Base-by-base conservation (phyloP, 2,329 filamentous ascomycete genomes). In the Scleromitrula shiraiana region DNA sequence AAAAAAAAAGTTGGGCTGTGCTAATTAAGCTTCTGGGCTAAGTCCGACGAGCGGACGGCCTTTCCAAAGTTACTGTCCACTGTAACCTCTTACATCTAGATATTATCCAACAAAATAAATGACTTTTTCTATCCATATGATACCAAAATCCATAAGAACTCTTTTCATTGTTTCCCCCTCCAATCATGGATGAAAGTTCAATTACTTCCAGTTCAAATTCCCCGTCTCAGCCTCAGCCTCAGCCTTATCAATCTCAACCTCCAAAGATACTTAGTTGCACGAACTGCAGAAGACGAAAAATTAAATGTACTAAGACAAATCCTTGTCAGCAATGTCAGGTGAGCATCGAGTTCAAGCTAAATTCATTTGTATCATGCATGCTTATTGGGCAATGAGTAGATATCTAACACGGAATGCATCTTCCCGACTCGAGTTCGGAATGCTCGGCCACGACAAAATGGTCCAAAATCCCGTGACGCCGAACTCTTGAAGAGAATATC, bases 401-500 rank as follows among this genome's bases (percentile, higher is more conserved):
- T 24, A 35, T 40, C 40, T 10, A 45, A 38, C 8, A 33, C 35
- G 7, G 37, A 49, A 29, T 51, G 49, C 7, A 27, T 49, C 7
- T 51, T 42, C n/a, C 49, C 49, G n/a, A 46, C 24, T 12, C 45
- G 49, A 15, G 35, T 40, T 26, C 38, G 33, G 15, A 43, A 42
- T 14, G 24, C 35, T 20, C 39, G 43, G 7, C 37, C 37, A n/a
- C 35, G 40, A 23, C 35, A 44, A 14, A 23, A 5, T 14, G 46
- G 17, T 30, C 40, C 47, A 17, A 49, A 40, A 23, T 41, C 36
- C 23, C 49, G 49, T 33, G 45, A 51, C 29, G 22, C 32, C 12
- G 49, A 51, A 41, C 49, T 51, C 12, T 43, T 51, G 4, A 41
- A 49, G 10, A 41, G 49, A n/a, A 51, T 51, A 15, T 43, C 32